Percentiles rank a stretch among this genome's conserved stretches.
phyloP scores from a whole-genome alignment of 1,284 basidiomycete species.

The Afroboletus lepidellus region DNA sequence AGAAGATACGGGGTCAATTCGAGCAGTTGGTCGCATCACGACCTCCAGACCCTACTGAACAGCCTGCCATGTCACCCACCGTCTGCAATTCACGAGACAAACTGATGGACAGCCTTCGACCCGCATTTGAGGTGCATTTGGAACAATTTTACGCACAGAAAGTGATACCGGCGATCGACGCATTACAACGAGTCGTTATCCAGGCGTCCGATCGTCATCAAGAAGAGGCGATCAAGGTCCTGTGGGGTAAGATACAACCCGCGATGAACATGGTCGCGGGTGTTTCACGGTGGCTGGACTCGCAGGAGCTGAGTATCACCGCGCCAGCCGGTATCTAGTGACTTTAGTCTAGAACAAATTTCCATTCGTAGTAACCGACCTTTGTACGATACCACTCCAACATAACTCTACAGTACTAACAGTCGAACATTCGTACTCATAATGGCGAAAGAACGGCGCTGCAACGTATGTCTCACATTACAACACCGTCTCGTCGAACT shows the following conservation, averaged over 20 bases:
- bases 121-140: slow-evolving; percentile 18
- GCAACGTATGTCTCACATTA: slow-evolving; percentile 28
- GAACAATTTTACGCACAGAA: slow-evolving; percentile 26
- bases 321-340: slow-evolving; percentile 15
- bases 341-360: slow-evolving; percentile 1
- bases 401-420: background rate
- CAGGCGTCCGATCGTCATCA: slow-evolving; percentile 23
- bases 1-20: slow-evolving; percentile 21
- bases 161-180: slow-evolving; percentile 18
- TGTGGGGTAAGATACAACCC: slow-evolving; percentile 31
- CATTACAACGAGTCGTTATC: slow-evolving; percentile 12
- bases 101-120: slow-evolving; percentile 22
- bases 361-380: slow-evolving; percentile 19
- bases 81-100: slow-evolving; percentile 5
- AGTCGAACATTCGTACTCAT: background rate
- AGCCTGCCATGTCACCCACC: background rate
- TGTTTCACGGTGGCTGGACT: slow-evolving; percentile 32
- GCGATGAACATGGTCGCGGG: slow-evolving; percentile 34
- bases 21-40: slow-evolving; percentile 16
- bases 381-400: slow-evolving; percentile 20
- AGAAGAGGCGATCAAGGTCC: slow-evolving; percentile 22
- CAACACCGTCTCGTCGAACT: background rate
- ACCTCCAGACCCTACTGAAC: background rate
- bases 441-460: slow-evolving; percentile 26
- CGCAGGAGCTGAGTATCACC: slow-evolving; percentile 28